Evolutionary conservation across 2,329 filamentous ascomycete species (phyloP).

Genomic region (Arachnopeziza araneosa): DNA sequence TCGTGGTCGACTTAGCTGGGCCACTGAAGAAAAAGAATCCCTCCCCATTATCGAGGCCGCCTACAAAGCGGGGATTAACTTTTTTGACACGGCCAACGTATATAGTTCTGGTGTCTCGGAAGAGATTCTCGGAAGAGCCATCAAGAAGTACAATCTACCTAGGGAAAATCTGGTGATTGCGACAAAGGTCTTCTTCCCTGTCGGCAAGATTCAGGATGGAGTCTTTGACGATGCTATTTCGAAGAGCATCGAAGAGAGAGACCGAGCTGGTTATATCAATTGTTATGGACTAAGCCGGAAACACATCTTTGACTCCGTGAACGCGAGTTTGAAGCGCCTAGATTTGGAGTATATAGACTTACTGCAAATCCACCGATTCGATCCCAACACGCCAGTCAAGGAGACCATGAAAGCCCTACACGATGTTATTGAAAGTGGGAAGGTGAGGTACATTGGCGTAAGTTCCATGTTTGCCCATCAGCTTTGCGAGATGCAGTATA

Average conservation of each 20-base stretch:
- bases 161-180: constrained; percentile 59
- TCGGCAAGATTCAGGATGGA: constrained; percentile 7
- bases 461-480: constrained; percentile 33
- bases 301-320: constrained; percentile 60
- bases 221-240: constrained; percentile 8
- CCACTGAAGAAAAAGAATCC: constrained; percentile 28
- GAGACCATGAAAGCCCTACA: constrained; percentile 58
- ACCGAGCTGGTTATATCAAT: constrained; percentile 40
- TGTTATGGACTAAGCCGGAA: constrained; percentile 52
- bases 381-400: constrained; percentile 43
- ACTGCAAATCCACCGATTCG: constrained; percentile 54
- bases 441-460: constrained; percentile 45
- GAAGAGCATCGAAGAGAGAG: constrained; percentile 22
- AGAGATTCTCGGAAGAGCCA: constrained; percentile 42
- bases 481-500: constrained; percentile 35
- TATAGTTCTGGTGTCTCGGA: constrained; percentile 49
- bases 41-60: constrained; percentile 48
- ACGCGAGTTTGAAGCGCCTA: constrained; percentile 48
- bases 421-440: constrained; percentile 51
- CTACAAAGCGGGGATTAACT: constrained; percentile 46
- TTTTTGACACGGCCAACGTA: constrained; percentile 40
- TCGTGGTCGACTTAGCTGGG: neutral
- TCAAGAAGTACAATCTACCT: constrained; percentile 59
- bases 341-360: constrained; percentile 43
- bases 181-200: constrained; percentile 48